These are phyloP conservation scores for Apiotrichum gracile DNA, from an alignment of 1,284 basidiomycete species.

Conservation along the genomic window DNA sequence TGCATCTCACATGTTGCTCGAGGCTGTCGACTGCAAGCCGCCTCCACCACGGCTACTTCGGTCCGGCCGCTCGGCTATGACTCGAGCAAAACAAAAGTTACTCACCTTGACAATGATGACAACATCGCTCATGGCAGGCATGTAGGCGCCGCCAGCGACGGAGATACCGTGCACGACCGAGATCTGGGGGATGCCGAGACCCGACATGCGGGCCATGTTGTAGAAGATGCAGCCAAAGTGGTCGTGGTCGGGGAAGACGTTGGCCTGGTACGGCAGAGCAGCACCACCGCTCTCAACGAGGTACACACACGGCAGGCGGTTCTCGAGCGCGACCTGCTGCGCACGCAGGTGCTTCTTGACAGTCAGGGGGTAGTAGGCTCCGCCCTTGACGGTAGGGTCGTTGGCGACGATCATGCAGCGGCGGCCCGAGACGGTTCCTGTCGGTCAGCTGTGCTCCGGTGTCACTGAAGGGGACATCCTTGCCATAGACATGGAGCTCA, in stretches of 20 bases:
- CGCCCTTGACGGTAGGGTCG: constrained; percentile 89
- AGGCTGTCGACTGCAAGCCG: no score
- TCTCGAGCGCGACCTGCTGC: constrained; percentile 85
- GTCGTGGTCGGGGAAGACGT: constrained; percentile 59
- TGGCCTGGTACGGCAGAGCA: constrained; percentile 84
- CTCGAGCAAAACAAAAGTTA: neutral
- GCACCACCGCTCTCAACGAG: constrained; percentile 66
- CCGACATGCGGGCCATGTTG: constrained; percentile 85
- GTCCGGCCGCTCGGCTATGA: constrained; percentile 5
- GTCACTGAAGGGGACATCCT: no score
- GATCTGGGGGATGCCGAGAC: constrained; percentile 82
- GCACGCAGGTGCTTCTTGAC: constrained; percentile 94
- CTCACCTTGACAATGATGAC: constrained; percentile 71
- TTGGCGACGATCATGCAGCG: constrained; percentile 89
- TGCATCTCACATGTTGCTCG: neutral
- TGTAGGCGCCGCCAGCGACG: constrained; percentile 72
- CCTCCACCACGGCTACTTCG: neutral
- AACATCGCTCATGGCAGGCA: constrained; percentile 94
- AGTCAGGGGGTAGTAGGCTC: constrained; percentile 86
- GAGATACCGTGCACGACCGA: constrained; percentile 90
- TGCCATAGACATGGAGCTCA: no score
- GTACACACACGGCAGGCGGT: constrained; percentile 85
- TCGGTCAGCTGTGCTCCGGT: neutral
- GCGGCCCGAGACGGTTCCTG: constrained; percentile 59
- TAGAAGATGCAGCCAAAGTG: constrained; percentile 96